Evolutionary conservation across 352 stramenopile species (phyloP).

Genomic region (Globisporangium solare): DNA sequence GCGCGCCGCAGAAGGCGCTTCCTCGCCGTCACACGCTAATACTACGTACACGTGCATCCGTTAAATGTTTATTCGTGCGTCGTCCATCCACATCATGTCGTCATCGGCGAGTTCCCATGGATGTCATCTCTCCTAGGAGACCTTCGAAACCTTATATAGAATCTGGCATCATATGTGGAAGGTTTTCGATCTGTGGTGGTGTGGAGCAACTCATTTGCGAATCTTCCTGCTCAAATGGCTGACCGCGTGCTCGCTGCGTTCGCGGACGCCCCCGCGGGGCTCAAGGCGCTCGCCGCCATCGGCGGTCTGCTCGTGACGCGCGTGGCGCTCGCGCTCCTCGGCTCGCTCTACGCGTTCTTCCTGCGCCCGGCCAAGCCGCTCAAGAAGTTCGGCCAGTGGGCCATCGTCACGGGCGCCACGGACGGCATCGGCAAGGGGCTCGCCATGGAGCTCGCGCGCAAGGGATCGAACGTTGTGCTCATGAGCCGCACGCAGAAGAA

Average conservation of each 20-base stretch:
- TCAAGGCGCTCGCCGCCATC: slow-evolving; percentile 41
- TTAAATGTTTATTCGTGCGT: too few species aligned
- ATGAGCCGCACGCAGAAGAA: slow-evolving; percentile 97
- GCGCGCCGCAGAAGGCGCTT: not conserved
- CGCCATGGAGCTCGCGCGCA: slow-evolving; percentile 94
- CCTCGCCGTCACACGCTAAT: too few species aligned
- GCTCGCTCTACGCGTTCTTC: slow-evolving; percentile 83
- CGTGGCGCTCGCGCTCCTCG: slow-evolving; percentile 44
- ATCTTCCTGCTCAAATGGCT: not conserved
- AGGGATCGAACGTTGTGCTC: slow-evolving; percentile 96
- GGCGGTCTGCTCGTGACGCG: slow-evolving; percentile 48
- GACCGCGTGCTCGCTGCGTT: slow-evolving; percentile 19
- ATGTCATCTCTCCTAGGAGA: too few species aligned
- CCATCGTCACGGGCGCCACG: slow-evolving; percentile 96
- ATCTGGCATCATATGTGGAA: too few species aligned
- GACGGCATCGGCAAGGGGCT: slow-evolving; percentile 91
- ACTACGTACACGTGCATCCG: too few species aligned
- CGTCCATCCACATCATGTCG: too few species aligned
- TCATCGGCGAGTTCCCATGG: too few species aligned
- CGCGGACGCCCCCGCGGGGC: slow-evolving; percentile 22
- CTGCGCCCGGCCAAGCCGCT: slow-evolving; percentile 92
- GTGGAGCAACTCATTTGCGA: too few species aligned
- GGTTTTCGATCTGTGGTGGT: too few species aligned
- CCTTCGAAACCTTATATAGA: too few species aligned
- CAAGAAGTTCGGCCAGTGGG: slow-evolving; percentile 95